A percentile compares a stretch with the other conserved stretches of the same genome.
Evolutionary conservation across 805 yeast species (phyloP).

Genomic region (Candida pini): DNA sequence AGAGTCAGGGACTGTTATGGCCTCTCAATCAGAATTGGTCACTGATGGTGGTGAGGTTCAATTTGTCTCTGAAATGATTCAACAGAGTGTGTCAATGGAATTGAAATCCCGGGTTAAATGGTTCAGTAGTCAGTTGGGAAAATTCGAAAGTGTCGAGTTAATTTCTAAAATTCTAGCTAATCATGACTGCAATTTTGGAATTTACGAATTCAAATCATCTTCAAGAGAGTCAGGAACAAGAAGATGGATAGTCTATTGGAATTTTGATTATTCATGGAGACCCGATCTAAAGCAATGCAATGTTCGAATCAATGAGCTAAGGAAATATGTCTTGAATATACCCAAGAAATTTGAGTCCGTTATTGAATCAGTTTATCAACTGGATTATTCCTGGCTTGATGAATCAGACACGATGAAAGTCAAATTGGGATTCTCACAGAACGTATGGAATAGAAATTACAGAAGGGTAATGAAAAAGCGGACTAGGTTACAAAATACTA

Average conservation of each 20-base stretch:
- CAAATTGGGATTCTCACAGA: neutral
- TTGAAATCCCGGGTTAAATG: conserved; percentile 21
- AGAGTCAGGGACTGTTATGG: conserved; percentile 21
- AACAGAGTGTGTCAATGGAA: conserved; percentile 21
- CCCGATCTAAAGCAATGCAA: conserved; percentile 11
- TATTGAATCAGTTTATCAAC: too few relatives aligned
- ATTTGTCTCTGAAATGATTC: conserved; percentile 33
- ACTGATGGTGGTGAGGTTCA: conserved; percentile 42
- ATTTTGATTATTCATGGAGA: conserved; percentile 13
- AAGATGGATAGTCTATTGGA: conserved; percentile 37
- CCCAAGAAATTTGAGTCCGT: too few relatives aligned
- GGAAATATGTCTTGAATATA: neutral
- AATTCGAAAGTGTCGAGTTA: conserved; percentile 10
- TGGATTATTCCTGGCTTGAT: too few relatives aligned
- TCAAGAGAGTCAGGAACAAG: conserved; percentile 17
- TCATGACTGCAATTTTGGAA: conserved; percentile 24
- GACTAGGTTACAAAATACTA: neutral
- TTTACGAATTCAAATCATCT: conserved; percentile 27
- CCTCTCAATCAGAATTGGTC: conserved; percentile 32
- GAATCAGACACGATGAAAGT: neutral
- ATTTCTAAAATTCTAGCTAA: conserved; percentile 10
- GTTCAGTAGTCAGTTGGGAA: conserved; percentile 33
- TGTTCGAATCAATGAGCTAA: too few relatives aligned
- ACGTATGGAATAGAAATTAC: neutral
- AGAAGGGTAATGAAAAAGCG: neutral